Percentiles rank a stretch among this genome's conserved stretches.
phyloP scores from a whole-genome alignment of 805 yeast species.

The Saccharomyces eubayanus region DNA sequence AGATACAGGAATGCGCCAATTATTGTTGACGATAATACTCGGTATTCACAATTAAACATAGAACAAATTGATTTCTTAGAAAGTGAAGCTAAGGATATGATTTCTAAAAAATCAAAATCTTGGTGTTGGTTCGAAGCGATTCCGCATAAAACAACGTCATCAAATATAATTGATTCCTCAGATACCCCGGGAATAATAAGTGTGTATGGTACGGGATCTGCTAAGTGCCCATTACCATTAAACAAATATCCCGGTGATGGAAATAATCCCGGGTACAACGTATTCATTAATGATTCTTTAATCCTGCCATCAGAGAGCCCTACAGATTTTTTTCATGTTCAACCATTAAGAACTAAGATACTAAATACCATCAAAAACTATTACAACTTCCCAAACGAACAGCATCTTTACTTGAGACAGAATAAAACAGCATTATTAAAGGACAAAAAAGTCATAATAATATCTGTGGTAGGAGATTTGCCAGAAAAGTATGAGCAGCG shows the following conservation, averaged over 20 bases:
- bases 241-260: conserved; percentile 17
- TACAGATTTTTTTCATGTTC: conserved; percentile 23
- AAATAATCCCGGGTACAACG: conserved; percentile 13
- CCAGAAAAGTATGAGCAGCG: conserved; percentile 28
- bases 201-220: conserved; percentile 25
- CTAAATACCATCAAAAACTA: conserved; percentile 31
- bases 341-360: conserved; percentile 30
- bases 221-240: conserved; percentile 22
- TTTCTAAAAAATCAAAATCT: conserved; percentile 15
- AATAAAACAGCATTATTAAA: conserved; percentile 11
- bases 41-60: conserved; percentile 21
- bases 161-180: conserved; percentile 9
- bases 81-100: conserved; percentile 19
- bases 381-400: conserved; percentile 32
- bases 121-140: conserved; percentile 29
- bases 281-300: conserved; percentile 22
- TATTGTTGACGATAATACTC: conserved; percentile 13
- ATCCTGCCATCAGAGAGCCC: conserved; percentile 28
- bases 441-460: conserved; percentile 22
- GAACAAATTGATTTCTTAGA: conserved; percentile 22
- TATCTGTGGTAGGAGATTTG: conserved; percentile 27
- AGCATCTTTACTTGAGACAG: conserved; percentile 32
- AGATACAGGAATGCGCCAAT: conserved; percentile 3
- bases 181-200: conserved; percentile 18
- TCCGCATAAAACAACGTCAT: background rate